A percentile compares a stretch with the other conserved stretches of the same genome.
phyloP scores from a whole-genome alignment of 441 rosid species.

The Corymbia calophylla region DNA sequence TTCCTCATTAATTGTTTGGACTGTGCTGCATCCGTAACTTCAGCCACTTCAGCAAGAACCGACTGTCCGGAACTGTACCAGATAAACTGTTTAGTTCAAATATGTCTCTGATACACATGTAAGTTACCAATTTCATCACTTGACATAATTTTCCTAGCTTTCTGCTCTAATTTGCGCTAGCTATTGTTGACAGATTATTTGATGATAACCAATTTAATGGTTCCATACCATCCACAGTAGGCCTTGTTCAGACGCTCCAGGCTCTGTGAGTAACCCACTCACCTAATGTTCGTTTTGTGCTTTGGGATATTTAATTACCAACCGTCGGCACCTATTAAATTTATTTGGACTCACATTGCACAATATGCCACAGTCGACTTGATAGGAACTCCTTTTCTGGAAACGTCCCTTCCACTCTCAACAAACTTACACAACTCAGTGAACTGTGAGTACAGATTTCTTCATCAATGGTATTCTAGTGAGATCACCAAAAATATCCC shows the following conservation, averaged over 20 bases:
- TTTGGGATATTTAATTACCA: not conserved
- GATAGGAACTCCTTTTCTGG: conserved; percentile 79
- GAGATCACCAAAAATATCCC: not conserved
- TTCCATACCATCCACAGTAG: conserved; percentile 58
- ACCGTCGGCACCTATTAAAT: not conserved
- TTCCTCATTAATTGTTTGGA: not conserved
- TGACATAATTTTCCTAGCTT: not conserved
- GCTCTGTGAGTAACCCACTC: conserved; percentile 78
- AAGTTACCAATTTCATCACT: conserved; percentile 19
- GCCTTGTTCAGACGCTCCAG: conserved; percentile 70
- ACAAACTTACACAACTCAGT: conserved; percentile 57
- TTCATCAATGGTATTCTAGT: not conserved
- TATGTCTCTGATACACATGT: conserved; percentile 83
- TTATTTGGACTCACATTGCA: not conserved
- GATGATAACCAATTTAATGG: conserved; percentile 81
- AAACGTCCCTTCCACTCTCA: conserved; percentile 56
- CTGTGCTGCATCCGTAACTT: not conserved
- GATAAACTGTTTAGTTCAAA: conserved; percentile 54
- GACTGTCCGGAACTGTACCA: conserved; percentile 82
- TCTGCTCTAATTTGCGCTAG: not conserved
- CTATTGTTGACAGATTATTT: conserved; percentile 39
- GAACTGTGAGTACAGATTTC: conserved; percentile 54
- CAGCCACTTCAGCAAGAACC: conserved; percentile 94
- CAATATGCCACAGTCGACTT: conserved; percentile 60
- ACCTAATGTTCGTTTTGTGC: not conserved